Evolutionary conservation across 352 stramenopile genomes (phyloP).

Genomic region (Phytophthora pistaciae): DNA sequence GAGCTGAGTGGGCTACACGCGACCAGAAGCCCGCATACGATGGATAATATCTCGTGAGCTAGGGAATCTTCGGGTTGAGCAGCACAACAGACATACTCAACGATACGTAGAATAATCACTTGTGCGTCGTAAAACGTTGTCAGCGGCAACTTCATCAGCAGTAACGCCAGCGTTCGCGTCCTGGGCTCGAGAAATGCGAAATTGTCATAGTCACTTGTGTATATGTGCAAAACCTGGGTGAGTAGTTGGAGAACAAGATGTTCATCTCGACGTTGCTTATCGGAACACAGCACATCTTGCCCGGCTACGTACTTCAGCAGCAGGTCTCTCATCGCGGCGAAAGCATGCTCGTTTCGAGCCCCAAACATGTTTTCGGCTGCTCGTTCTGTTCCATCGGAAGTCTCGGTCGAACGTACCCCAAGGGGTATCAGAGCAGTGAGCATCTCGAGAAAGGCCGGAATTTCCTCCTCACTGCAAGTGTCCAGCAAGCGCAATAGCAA

Average conservation of each 20-base stretch:
- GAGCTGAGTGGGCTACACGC: constrained; percentile 35
- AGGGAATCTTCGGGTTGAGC: constrained; percentile 52
- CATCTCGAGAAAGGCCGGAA: constrained; percentile 57
- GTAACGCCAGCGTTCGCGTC: constrained; percentile 71
- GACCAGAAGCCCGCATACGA: constrained; percentile 75
- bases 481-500: constrained; percentile 58
- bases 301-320: constrained; percentile 59
- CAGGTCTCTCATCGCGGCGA: constrained; percentile 74
- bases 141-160: constrained; percentile 69
- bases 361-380: constrained; percentile 51
- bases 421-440: constrained; percentile 68
- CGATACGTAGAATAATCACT: constrained; percentile 77
- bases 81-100: constrained; percentile 80
- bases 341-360: constrained; percentile 70
- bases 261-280: constrained; percentile 37
- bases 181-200: constrained; percentile 78
- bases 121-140: constrained; percentile 66
- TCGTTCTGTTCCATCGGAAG: constrained; percentile 46
- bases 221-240: constrained; percentile 74
- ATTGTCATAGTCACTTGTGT: constrained; percentile 78
- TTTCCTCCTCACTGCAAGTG: constrained; percentile 48
- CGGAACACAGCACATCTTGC: constrained; percentile 8
- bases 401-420: constrained; percentile 52
- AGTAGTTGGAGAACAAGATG: constrained; percentile 68
- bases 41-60: constrained; percentile 67